A percentile compares a stretch with the other conserved stretches of the same genome.
Conservation (phyloP, 2,329 filamentous ascomycete species). For the Xylariaceae sp. region DNA sequence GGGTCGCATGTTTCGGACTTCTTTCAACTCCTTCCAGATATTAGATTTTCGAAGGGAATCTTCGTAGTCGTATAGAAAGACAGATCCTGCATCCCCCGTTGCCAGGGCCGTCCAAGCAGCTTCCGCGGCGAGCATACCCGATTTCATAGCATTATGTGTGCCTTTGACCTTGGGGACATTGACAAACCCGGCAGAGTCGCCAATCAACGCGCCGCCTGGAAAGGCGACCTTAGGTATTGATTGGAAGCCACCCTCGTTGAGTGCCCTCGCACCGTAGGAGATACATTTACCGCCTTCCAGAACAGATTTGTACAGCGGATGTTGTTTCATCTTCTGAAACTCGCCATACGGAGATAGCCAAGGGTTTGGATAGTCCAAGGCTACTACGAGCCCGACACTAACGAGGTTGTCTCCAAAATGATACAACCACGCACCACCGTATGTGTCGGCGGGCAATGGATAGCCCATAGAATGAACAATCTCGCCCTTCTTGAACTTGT, state of each 20-base stretch:
- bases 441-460: constrained; percentile 83
- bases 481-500: constrained; percentile 86
- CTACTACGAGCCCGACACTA: constrained; percentile 86
- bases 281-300: constrained; percentile 98
- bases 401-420: constrained; percentile 98
- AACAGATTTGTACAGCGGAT: constrained; percentile 83
- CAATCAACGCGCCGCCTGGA: constrained; percentile 91
- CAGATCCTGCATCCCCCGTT: constrained; percentile 61
- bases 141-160: constrained; percentile 97
- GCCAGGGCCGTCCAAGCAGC: constrained; percentile 78
- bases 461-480: constrained; percentile 92
- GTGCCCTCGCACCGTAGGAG: constrained; percentile 88
- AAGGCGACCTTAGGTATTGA: constrained; percentile 97
- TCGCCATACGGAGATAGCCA: constrained; percentile 95
- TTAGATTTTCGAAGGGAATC: constrained; percentile 80
- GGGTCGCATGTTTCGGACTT: constrained; percentile 96
- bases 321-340: constrained; percentile 98
- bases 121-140: constrained; percentile 94
- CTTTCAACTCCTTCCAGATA: constrained; percentile 93
- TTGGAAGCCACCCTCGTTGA: constrained; percentile 95
- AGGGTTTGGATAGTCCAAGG: constrained; percentile 93
- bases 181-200: constrained; percentile 93
- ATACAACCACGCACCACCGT: constrained; percentile 99
- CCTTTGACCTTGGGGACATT: constrained; percentile 99
- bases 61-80: constrained; percentile 96